phyloP scores from a whole-genome alignment of 306 rosid species.

The Corylus heterophylla region DNA sequence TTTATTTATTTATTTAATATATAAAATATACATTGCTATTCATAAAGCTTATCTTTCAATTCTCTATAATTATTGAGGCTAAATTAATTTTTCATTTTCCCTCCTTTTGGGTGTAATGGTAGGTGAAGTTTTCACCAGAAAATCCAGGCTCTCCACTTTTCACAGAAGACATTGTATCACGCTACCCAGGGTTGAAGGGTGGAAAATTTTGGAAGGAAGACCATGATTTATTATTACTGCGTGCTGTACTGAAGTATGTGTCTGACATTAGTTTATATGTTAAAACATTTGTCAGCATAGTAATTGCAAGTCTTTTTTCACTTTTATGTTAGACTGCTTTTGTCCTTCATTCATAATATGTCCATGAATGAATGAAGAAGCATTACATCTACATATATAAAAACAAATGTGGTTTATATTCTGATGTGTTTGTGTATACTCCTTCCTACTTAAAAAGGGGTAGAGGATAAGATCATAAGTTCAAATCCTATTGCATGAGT shows the following conservation, averaged over 20 bases:
- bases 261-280: background rate
- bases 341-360: slow-evolving; percentile 4
- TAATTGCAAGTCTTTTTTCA: background rate
- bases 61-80: slow-evolving; percentile 4
- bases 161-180: slow-evolving; percentile 63
- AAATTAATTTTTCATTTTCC: background rate
- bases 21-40: background rate
- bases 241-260: slow-evolving; percentile 79
- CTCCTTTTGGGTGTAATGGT: slow-evolving; percentile 33
- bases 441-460: background rate
- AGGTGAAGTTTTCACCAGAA: slow-evolving; percentile 66
- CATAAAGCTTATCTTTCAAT: background rate
- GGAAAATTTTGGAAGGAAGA: slow-evolving; percentile 91
- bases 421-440: background rate
- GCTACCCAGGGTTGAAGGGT: slow-evolving; percentile 82
- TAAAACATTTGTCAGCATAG: background rate
- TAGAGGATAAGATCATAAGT: background rate
- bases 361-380: slow-evolving; percentile 11
- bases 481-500: background rate
- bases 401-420: background rate
- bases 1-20: no score
- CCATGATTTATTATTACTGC: slow-evolving; percentile 69
- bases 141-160: slow-evolving; percentile 62
- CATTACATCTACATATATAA: background rate
- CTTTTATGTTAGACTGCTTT: background rate